Conservation (phyloP, 1,284 basidiomycete species). For the Apiotrichum brassicae region DNA sequence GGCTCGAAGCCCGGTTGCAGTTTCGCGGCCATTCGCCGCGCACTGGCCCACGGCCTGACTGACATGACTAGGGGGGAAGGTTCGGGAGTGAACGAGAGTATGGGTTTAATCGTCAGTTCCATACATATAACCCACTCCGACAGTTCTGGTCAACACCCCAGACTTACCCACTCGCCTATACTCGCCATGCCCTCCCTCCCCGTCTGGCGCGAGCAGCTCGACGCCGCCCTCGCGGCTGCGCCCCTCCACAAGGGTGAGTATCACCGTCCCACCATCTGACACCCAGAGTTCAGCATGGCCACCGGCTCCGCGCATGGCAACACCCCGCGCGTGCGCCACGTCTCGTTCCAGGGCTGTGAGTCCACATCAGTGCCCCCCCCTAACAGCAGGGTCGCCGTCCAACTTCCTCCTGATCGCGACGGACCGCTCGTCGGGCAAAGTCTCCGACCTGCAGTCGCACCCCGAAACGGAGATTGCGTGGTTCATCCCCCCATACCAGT, state of each 20-base stretch:
- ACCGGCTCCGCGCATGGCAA: not conserved
- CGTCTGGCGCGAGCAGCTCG: not conserved
- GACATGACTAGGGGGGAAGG: no score
- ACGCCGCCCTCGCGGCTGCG: not conserved
- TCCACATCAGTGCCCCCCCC: not conserved
- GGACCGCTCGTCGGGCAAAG: constrained; percentile 5
- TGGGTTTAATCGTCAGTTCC: no score
- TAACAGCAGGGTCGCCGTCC: constrained; percentile 9
- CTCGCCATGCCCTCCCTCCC: not conserved
- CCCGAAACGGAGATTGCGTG: constrained; percentile 11
- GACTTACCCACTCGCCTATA: not conserved
- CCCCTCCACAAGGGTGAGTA: not conserved
- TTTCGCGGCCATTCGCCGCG: no score
- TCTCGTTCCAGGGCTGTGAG: constrained; percentile 1
- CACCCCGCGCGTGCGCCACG: constrained; percentile 2
- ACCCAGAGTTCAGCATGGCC: constrained; percentile 1
- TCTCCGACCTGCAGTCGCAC: constrained; percentile 3
- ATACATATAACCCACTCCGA: no score
- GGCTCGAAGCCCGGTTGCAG: no score
- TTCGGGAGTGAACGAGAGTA: no score
- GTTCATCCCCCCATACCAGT: constrained; percentile 10
- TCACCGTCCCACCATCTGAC: not conserved
- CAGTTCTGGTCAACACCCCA: not conserved
- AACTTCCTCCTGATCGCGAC: constrained; percentile 6
- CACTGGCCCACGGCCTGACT: no score